Percentiles rank a stretch among this genome's conserved stretches.
These are phyloP conservation scores for Acorus gramineus DNA, from an alignment of 106 monocot species.

Conservation along the genomic window DNA sequence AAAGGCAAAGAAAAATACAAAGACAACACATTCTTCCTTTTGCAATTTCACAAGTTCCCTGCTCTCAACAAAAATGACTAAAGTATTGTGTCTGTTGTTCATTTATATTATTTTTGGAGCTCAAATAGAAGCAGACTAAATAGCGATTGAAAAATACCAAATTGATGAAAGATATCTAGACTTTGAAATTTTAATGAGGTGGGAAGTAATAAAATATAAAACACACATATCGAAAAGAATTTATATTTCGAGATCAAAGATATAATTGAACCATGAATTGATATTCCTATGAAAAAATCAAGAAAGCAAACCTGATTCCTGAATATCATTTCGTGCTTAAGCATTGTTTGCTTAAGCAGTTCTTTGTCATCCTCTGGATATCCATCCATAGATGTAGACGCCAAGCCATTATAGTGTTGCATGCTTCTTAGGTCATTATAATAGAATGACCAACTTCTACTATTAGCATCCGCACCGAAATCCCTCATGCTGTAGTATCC, in stretches of 20 bases:
- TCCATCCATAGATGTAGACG: slow-evolving; percentile 17
- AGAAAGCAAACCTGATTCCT: slow-evolving; percentile 44
- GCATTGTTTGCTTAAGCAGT: slow-evolving; percentile 57
- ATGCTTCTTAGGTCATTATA: slow-evolving; percentile 28
- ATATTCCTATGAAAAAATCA: not conserved
- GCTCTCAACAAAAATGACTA: no score
- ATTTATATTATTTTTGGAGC: no score
- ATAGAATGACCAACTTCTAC: slow-evolving; percentile 14
- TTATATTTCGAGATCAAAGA: not conserved
- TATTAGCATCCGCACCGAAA: slow-evolving; percentile 26
- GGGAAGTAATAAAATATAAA: no score
- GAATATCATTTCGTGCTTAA: slow-evolving; percentile 60
- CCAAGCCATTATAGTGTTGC: slow-evolving; percentile 26
- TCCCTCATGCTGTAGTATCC: slow-evolving; percentile 32
- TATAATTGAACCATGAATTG: not conserved
- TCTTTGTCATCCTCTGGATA: slow-evolving; percentile 41
- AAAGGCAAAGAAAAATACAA: no score
- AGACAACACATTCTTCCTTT: no score
- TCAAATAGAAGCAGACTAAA: no score
- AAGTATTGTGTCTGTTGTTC: no score
- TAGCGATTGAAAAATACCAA: no score
- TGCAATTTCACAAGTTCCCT: no score
- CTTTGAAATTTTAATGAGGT: no score
- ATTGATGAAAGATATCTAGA: no score
- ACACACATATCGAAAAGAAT: not conserved